Conservation (phyloP, 306 rosid genomes). For the Castanea mollissima region DNA sequence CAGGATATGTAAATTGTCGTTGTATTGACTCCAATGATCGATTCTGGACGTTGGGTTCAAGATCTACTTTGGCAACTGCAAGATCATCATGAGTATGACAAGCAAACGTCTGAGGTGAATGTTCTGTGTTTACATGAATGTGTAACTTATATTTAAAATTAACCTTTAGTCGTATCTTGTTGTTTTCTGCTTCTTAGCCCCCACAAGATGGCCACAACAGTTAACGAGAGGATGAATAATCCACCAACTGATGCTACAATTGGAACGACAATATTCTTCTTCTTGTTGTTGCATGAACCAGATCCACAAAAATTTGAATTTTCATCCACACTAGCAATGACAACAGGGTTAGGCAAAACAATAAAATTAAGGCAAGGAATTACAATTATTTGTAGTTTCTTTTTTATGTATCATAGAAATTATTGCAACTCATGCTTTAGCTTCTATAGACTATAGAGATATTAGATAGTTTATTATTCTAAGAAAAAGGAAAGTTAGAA, state of each 20-base stretch:
- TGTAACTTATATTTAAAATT: too few species aligned
- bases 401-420: too few species aligned
- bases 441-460: too few species aligned
- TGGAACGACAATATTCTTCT: constrained; percentile 23
- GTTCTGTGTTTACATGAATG: too few species aligned
- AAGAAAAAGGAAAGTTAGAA: too few species aligned
- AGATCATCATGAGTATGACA: too few species aligned
- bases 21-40: constrained; percentile 11
- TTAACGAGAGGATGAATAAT: constrained; percentile 23
- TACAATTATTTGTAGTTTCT: too few species aligned
- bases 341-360: too few species aligned
- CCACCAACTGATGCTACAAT: constrained; percentile 46
- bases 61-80: constrained; percentile 2
- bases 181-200: constrained; percentile 19
- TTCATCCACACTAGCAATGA: constrained; percentile 28
- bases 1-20: constrained; percentile 38
- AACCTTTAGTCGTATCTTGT: constrained; percentile 1
- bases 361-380: too few species aligned
- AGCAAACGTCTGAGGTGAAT: too few species aligned
- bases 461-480: too few species aligned
- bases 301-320: constrained; percentile 40
- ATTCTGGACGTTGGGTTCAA: not conserved
- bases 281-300: constrained; percentile 19
- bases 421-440: too few species aligned
- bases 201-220: constrained; percentile 19